Evolutionary conservation across 495 filamentous ascomycete genomes (phyloP).

Genomic region (Letharia columbiana): DNA sequence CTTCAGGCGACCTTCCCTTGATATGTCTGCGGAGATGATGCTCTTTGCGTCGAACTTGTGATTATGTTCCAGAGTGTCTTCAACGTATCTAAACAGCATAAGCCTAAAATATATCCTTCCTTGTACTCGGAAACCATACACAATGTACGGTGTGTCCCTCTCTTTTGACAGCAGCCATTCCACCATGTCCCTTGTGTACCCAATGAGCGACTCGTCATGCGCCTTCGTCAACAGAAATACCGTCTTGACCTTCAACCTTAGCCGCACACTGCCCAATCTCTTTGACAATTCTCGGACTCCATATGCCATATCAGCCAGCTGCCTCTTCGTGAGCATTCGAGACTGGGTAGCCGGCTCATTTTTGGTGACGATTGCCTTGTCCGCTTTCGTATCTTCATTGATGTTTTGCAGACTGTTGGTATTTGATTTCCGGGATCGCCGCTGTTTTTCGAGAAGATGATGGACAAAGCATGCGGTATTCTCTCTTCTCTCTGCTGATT

Average conservation of each 20-base stretch:
- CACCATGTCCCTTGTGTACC: constrained; percentile 64
- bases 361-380: constrained; percentile 25
- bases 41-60: constrained; percentile 60
- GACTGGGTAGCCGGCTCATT: constrained; percentile 40
- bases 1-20: constrained; percentile 51
- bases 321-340: constrained; percentile 76
- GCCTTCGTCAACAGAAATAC: constrained; percentile 87
- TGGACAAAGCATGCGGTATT: constrained; percentile 77
- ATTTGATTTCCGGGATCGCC: constrained; percentile 25
- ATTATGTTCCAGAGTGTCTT: constrained; percentile 61
- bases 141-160: constrained; percentile 57
- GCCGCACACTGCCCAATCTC: constrained; percentile 64
- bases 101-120: neutral
- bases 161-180: constrained; percentile 80
- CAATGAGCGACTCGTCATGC: constrained; percentile 73
- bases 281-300: constrained; percentile 87
- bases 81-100: constrained; percentile 46
- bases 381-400: constrained; percentile 32
- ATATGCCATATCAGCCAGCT: constrained; percentile 92
- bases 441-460: constrained; percentile 57
- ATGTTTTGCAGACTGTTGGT: constrained; percentile 20
- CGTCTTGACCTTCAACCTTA: constrained; percentile 71
- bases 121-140: constrained; percentile 40
- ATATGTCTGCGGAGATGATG: constrained; percentile 49
- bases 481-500: constrained; percentile 33